Conservation (phyloP, 768 basidiomycete genomes). For the Glaciozyma antarctica region DNA sequence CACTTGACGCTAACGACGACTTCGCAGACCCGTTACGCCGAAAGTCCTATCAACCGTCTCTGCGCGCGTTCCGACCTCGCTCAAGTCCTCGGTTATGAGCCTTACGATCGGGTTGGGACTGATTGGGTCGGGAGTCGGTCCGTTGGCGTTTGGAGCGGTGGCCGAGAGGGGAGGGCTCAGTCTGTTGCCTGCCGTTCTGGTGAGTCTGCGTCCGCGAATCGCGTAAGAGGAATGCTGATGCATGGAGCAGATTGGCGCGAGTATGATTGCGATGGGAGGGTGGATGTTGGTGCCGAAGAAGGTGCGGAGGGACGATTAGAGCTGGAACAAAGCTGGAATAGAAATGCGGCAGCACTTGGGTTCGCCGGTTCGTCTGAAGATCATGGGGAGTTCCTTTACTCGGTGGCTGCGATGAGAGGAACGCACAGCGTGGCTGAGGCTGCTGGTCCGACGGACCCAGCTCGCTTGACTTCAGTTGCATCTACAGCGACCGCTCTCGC, state of each 20-base stretch:
- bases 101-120: slow-evolving; percentile 26
- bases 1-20: background rate
- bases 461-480: too few relatives aligned
- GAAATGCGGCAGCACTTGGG: too few relatives aligned
- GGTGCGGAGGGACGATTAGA: slow-evolving; percentile 28
- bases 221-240: background rate
- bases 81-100: slow-evolving; percentile 16
- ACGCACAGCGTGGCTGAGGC: too few relatives aligned
- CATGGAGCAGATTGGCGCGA: slow-evolving; percentile 4
- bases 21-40: slow-evolving; percentile 18
- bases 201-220: background rate
- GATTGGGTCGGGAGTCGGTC: slow-evolving; percentile 15
- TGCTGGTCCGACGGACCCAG: too few relatives aligned
- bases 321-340: too few relatives aligned
- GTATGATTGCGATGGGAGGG: background rate
- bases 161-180: background rate
- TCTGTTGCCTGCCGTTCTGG: background rate
- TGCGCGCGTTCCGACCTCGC: slow-evolving; percentile 15
- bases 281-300: slow-evolving; percentile 22
- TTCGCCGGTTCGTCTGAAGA: too few relatives aligned
- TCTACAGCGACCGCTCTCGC: too few relatives aligned
- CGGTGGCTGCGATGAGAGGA: too few relatives aligned
- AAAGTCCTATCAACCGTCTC: slow-evolving; percentile 15
- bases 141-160: slow-evolving; percentile 18
- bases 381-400: too few relatives aligned